phyloP scores from a whole-genome alignment of 2,329 filamentous ascomycete genomes.

The Nothophoma quercina region DNA sequence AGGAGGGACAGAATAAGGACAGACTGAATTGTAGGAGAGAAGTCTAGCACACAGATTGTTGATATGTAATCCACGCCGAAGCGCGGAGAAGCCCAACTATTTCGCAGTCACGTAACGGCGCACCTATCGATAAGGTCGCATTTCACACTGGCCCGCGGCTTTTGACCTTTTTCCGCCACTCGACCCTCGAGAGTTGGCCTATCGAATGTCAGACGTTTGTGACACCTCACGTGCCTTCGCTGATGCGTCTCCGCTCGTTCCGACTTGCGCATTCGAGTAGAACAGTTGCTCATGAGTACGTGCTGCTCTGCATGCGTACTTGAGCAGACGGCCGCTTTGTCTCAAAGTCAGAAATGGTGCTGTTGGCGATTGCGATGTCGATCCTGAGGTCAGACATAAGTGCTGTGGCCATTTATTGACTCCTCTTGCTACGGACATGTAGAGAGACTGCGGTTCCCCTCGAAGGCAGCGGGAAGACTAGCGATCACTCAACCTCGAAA shows the following conservation, averaged over 20 bases:
- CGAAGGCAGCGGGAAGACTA: background rate
- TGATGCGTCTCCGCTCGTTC: conserved; percentile 9
- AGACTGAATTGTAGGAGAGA: conserved; percentile 1
- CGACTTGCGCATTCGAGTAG: background rate
- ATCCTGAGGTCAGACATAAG: too few relatives aligned
- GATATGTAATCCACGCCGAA: conserved; percentile 23
- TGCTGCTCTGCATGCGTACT: too few relatives aligned
- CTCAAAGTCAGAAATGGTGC: too few relatives aligned
- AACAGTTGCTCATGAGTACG: background rate
- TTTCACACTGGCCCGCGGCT: conserved; percentile 35
- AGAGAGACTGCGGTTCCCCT: too few relatives aligned
- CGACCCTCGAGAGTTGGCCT: conserved; percentile 11
- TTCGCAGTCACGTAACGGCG: conserved; percentile 26
- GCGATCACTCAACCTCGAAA: background rate
- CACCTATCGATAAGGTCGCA: conserved; percentile 43
- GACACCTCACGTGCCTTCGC: conserved; percentile 23
- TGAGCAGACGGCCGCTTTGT: background rate
- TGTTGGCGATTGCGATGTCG: too few relatives aligned
- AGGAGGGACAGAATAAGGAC: conserved; percentile 6
- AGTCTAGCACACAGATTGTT: background rate
- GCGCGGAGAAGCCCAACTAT: conserved; percentile 33
- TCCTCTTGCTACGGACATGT: too few relatives aligned
- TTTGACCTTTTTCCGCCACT: conserved; percentile 31
- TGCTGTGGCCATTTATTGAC: too few relatives aligned
- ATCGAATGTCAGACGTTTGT: conserved; percentile 1